phyloP scores from a whole-genome alignment of 345 rosid genomes.

The Citrus mangshanensis region DNA sequence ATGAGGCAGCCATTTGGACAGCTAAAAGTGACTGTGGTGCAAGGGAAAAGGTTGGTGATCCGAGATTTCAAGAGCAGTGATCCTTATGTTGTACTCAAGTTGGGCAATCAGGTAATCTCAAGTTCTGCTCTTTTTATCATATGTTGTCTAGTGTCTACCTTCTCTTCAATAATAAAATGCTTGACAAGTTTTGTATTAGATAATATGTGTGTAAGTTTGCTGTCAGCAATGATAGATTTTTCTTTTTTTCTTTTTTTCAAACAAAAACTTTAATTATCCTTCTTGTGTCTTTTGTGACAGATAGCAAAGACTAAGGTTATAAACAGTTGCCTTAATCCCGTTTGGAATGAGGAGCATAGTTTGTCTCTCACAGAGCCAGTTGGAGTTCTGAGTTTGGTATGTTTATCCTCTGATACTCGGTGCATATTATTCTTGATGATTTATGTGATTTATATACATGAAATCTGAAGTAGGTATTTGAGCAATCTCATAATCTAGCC shows the following conservation, averaged over 20 bases:
- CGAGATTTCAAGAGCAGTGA: constrained; percentile 97
- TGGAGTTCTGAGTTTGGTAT: constrained; percentile 59
- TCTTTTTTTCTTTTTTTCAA: too few relatives aligned
- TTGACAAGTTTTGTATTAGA: neutral
- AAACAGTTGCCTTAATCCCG: constrained; percentile 87
- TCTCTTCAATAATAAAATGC: too few relatives aligned
- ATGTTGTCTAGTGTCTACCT: neutral
- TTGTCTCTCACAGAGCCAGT: constrained; percentile 71
- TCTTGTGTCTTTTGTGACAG: constrained; percentile 33
- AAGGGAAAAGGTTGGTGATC: constrained; percentile 73
- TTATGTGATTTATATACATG: neutral
- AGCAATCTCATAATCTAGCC: neutral
- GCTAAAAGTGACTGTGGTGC: constrained; percentile 73
- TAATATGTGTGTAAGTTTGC: neutral
- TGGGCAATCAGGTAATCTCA: constrained; percentile 65
- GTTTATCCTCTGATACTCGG: constrained; percentile 7
- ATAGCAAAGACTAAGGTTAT: constrained; percentile 88
- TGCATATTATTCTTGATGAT: neutral
- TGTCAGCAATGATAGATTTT: neutral
- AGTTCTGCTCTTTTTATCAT: neutral
- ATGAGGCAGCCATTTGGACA: constrained; percentile 70
- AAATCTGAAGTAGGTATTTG: neutral
- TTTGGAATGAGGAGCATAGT: constrained; percentile 90
- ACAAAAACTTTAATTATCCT: neutral
- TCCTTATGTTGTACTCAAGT: constrained; percentile 89